These are phyloP conservation scores for Inonotus hispidus DNA, from an alignment of 1,284 basidiomycete species.

Conservation along the genomic window DNA sequence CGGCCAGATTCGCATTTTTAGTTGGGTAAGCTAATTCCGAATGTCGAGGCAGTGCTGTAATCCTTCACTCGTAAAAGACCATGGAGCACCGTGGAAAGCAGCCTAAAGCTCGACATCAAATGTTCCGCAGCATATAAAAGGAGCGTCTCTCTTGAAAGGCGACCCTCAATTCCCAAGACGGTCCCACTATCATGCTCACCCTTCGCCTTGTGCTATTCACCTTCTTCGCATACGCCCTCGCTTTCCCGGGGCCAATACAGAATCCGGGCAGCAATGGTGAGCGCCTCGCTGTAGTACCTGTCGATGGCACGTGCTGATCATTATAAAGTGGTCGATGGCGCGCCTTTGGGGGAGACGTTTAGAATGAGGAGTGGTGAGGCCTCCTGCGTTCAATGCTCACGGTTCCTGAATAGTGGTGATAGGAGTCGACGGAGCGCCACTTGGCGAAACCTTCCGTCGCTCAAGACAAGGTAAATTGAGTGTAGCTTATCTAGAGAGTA, in stretches of 20 bases:
- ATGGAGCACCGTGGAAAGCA: conserved; percentile 3
- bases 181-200: conserved; percentile 6
- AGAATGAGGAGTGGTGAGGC: conserved; percentile 3
- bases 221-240: conserved; percentile 2
- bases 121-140: conserved; percentile 1
- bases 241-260: background rate
- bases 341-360: conserved; percentile 8
- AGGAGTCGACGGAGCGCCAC: conserved; percentile 1
- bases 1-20: background rate
- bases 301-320: background rate
- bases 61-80: background rate
- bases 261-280: background rate
- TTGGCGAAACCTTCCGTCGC: conserved; percentile 10
- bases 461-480: background rate
- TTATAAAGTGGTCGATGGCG: background rate
- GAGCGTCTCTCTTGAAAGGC: background rate
- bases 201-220: conserved; percentile 10
- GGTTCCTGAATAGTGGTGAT: background rate
- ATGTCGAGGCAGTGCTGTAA: background rate
- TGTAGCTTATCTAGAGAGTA: background rate
- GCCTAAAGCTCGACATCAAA: background rate
- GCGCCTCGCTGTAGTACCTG: background rate
- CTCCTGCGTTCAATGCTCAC: background rate
- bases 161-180: background rate
- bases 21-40: background rate